Base-by-base conservation (phyloP, 1,139 yeast genomes). In the Pichia sp. region DNA sequence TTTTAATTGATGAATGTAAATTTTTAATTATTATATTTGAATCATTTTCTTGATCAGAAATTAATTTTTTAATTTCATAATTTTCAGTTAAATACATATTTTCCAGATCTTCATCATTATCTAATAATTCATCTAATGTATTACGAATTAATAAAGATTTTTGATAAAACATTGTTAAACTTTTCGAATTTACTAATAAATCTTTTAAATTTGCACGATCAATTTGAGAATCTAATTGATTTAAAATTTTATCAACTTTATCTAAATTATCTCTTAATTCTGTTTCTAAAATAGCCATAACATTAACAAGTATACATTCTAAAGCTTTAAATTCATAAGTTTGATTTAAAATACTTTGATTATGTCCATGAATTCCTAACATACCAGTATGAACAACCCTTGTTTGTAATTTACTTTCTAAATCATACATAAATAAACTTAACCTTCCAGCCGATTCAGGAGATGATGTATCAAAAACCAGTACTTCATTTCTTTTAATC, bases 381-480 rank as follows among this genome's bases (percentile, higher is more conserved):
- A 45, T 45, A 7, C 48, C 43, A 3, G 54, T 57, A 43, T 56
- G 59, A 47, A 47, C 59, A 26, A 31, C 49, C 34, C 48, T 52
- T 3, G 63, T 53, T 31, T 82, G 78, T 43, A 93, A 68, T 60
- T 87, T 87, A 53, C 87, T 79, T 55, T 89, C 97, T 42, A 93
- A 65, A 61, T 93, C 98, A 60, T 91, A 89, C 78, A 91, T 84
- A 61, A 93, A 85, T 22, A 88, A 70, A 11, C 95, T 87, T 48
- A 91, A 70, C 43, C 80, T 78, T 14, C 78, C 67, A n/a, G 80
- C 81, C 1, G 70, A 81, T 59, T 63, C 72, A 46, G 58, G 66
- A 60, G 54, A 81, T 11, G 59, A 38, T 0, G 66, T 60, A 54
- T 83, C 91, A 58, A 84, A 84, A 6, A 83, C 70, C 63, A 80